Evolutionary conservation across 441 rosid species (phyloP).

Genomic region (Mallotus repandus): DNA sequence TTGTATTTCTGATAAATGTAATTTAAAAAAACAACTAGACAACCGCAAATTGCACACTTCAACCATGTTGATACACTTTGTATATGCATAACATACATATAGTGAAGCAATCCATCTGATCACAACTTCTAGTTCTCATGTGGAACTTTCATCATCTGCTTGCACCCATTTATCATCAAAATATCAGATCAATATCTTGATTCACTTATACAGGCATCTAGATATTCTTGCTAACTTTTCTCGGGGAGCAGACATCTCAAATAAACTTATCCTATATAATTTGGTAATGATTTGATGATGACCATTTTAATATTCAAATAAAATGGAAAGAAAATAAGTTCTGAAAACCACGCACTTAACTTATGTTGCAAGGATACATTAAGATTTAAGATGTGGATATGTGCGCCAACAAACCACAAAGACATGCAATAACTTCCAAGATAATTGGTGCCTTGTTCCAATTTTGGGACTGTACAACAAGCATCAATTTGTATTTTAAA

Average conservation of each 20-base stretch:
- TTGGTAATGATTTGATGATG: background rate
- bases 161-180: background rate
- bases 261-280: background rate
- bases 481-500: background rate
- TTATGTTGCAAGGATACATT: background rate
- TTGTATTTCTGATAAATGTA: background rate
- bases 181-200: background rate
- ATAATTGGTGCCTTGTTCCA: background rate
- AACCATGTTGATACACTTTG: background rate
- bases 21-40: background rate
- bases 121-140: background rate
- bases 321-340: background rate
- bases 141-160: background rate
- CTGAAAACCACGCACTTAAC: background rate
- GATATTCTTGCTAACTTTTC: background rate
- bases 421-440: background rate
- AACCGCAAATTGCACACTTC: background rate
- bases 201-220: background rate
- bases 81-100: background rate
- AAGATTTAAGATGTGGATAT: background rate
- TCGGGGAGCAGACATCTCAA: slow-evolving; percentile 1
- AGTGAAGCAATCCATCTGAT: background rate
- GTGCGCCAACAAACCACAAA: background rate
- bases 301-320: background rate
- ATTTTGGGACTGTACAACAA: background rate